Evolutionary conservation across 1,284 basidiomycete genomes (phyloP), one percentile per base, ranked within the genome.

Genomic region (Afroboletus lepidellus): DNA sequence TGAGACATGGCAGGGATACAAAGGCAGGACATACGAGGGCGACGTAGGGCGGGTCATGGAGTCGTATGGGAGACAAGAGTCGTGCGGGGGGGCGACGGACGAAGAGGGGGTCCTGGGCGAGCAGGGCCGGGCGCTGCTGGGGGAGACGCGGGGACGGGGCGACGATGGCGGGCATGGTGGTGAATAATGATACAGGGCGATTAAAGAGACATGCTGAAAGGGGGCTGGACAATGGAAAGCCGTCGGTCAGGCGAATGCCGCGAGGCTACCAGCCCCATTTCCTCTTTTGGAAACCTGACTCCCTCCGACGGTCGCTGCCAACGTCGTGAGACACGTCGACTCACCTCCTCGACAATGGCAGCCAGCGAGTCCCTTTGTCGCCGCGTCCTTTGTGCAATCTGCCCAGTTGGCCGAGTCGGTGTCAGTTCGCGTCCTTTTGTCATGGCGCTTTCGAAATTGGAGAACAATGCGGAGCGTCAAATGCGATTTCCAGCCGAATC

Each of bases 61-160:
- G 58, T 51, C 55, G 45, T 41, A 73, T 60, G 11, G 69, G 69
- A 23, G 71, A 72, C 51, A 72, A 45, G 2, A 70, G 60, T 6
- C 70, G 67, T 4, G 66, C 53, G 4, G 68, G 66, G n/a, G 53
- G 41, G 30, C 58, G 42, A 52, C 42, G 27, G 43, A 60, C 62
- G 30, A 23, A 39, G 12, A 2, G 30, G 2, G 29, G 21, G 33
- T 57, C 55, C 8, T 55, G 62, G 6, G 51, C 15, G 47, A 59
- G 46, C 25, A 58, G 48, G 41, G 44, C 44, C 6, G 57, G 41
- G 34, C 37, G 50, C 27, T 57, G 58, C 1, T 47, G 45, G n/a
- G 64, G 59, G 39, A 50, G 59, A 48, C 67, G 69, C 23, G 67
- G 68, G 0, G 58, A 57, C 20, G 69, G 71, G 2, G 69, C 64